Evolutionary conservation across 176 grass and related monocot species (phyloP).

Genomic region (Cenchrus fungigraminus): DNA sequence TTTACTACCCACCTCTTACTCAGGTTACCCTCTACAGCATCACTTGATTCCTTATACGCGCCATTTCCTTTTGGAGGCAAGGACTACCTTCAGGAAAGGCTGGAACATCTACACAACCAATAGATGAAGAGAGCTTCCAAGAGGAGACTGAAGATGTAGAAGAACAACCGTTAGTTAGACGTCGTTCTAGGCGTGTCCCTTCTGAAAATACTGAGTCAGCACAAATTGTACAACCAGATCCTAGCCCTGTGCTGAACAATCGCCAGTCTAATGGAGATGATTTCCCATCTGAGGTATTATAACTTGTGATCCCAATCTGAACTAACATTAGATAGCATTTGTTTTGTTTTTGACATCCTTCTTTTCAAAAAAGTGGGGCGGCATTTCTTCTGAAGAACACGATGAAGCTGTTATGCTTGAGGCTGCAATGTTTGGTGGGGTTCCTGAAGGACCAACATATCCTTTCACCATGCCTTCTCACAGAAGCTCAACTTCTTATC

Average conservation of each 20-base stretch:
- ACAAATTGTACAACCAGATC: constrained; percentile 25
- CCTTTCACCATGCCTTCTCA: constrained; percentile 66
- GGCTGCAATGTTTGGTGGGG: constrained; percentile 94
- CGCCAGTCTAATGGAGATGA: constrained; percentile 49
- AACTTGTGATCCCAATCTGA: constrained; percentile 1
- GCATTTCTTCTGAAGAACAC: constrained; percentile 91
- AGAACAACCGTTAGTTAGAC: constrained; percentile 74
- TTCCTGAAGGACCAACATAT: constrained; percentile 73
- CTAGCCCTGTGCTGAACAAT: constrained; percentile 42
- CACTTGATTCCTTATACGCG: constrained; percentile 28
- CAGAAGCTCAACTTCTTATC: constrained; percentile 47
- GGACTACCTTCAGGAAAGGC: constrained; percentile 53
- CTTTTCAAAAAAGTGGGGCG: constrained; percentile 79
- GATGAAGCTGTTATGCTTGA: constrained; percentile 99
- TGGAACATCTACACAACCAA: constrained; percentile 60
- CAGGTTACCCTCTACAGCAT: constrained; percentile 8
- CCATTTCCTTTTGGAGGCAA: constrained; percentile 65
- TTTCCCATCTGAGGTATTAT: constrained; percentile 77
- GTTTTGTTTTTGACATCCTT: constrained; percentile 38
- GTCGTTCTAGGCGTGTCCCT: constrained; percentile 57
- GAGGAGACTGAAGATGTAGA: constrained; percentile 84
- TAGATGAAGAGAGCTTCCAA: constrained; percentile 52
- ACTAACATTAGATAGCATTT: constrained; percentile 7
- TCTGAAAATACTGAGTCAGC: constrained; percentile 51
- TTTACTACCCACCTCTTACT: constrained; percentile 31